Evolutionary conservation across 2,329 filamentous ascomycete genomes (phyloP), one percentile per base, ranked within the genome.

Genomic region (Fusarium penzigii): DNA sequence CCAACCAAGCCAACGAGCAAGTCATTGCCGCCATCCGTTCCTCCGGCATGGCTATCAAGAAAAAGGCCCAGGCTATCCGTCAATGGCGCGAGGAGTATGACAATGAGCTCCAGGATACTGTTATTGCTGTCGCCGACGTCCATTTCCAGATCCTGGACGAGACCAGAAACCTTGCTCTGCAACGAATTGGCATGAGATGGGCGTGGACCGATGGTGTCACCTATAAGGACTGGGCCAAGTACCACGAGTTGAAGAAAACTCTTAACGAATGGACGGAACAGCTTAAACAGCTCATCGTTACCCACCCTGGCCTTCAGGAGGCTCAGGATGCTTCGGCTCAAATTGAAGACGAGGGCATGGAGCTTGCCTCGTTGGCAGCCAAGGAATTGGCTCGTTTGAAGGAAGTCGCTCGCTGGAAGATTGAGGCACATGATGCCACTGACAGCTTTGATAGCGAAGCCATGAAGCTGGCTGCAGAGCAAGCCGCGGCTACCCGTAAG

Each of bases 191-290:
- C 51, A 93, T 95, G 85, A 84, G 83, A 66, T 99, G 94, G 92
- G 92, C 93, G 12, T 96, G 90, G 87, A 94, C 92, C 75, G 92
- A 97, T 52, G 91, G 91, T 32, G 84, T 99, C 55, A 96, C 93
- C 2, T 97, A 99, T 78, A 92, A 95, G 70, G 92, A 99, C 70
- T 99, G 94, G 94, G 85, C 88, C 53, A 94, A 93, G 70, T 99
- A 96, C 68, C 92, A 97, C 70, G 85, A 89, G 53, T 78, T 99
- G 52, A 95, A 90, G 75, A 84, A 82, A 48, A 87, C 89, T 12
- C 89, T 97, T 47, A 86, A 88, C 44, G 85, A 90, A 64, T 97
- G 93, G 92, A 88, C 90, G 49, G 79, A 84, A 36, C 90, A 95
- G 61, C 85, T 99, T 44, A 86, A 90, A 68, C 79, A 85, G 52